Base-by-base conservation (phyloP, 805 yeast genomes). In the Torulaspora franciscae region DNA sequence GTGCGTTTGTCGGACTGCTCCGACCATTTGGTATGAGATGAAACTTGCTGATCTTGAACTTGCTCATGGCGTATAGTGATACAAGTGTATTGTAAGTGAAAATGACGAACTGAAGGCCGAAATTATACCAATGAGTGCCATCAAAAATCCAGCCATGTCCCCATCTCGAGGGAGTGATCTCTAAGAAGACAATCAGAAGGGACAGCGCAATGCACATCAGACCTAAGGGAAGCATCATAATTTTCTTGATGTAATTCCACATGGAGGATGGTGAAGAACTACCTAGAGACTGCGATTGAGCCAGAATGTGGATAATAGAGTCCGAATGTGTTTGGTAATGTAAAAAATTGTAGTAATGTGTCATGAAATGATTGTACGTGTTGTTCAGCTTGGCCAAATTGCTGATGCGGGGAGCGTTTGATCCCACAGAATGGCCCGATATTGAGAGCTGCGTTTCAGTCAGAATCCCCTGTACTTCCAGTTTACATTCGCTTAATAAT, bases 11-110 rank as follows among this genome's bases (percentile, higher is more conserved):
- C 14, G 68, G 68, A 36, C 59, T 64, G 38, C 66, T 61, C 17
- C 52, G 49, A 13, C 68, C 68, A 42, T 58, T 62, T 5, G 62
- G 54, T 22, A 61, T 61, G 37, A 64, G 39, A 47, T 64, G 68
- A 39, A 64, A 59, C 43, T 61, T 57, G 35, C 54, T 56, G 40
- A 62, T 58, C 44, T 62, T 64, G 40, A 64, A 52, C 37, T 58
- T 58, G 38, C 64, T 58, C 64, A 64, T 56, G 6, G 68, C 61
- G 42, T 60, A 60, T 13, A 62, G 49, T 15, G 66, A 59, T 2
- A 51, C 56, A 4, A 63, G 13, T 10, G 61, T 60, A 36, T 52
- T 58, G 41, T 63, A 61, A 7, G 59, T 47, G 25, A 61, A 46
- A 9, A 63, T 47, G n/a, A 54, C 42, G 11, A 59, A 53, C 30